A percentile compares a stretch with the other conserved stretches of the same genome.
These are phyloP conservation scores for Nymphaea thermarum DNA, from an alignment of 164 flowering plant species.

Conservation along the genomic window DNA sequence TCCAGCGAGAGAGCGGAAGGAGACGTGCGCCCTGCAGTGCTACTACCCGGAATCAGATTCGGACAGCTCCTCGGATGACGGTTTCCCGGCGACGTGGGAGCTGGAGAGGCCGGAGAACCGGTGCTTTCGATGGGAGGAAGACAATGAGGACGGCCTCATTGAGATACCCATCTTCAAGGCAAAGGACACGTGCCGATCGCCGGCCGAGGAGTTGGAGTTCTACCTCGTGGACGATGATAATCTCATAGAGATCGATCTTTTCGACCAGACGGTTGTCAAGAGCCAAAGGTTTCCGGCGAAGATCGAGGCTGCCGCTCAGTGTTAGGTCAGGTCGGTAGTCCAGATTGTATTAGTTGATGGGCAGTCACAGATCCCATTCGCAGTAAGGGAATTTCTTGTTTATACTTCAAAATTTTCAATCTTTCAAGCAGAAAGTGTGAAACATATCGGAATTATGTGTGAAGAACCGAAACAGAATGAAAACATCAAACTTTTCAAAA, in stretches of 20 bases:
- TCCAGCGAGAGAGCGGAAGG: background rate
- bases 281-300: constrained; percentile 1
- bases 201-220: background rate
- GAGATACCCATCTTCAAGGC: constrained; percentile 4
- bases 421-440: no score
- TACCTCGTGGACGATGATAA: background rate
- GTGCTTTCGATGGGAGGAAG: constrained; percentile 6
- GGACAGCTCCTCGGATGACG: background rate
- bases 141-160: constrained; percentile 4
- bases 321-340: no score
- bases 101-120: constrained; percentile 6
- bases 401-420: no score
- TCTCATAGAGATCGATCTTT: constrained; percentile 6
- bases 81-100: background rate
- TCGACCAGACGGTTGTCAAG: background rate
- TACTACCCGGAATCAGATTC: background rate
- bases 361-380: no score
- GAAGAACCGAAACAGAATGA: no score
- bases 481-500: no score
- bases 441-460: no score
- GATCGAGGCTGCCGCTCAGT: background rate
- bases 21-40: background rate
- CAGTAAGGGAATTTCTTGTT: no score
- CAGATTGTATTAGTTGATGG: no score
- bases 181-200: background rate